phyloP scores from a whole-genome alignment of 2,329 filamentous ascomycete species.

The Sclerotinia sclerotiorum region DNA sequence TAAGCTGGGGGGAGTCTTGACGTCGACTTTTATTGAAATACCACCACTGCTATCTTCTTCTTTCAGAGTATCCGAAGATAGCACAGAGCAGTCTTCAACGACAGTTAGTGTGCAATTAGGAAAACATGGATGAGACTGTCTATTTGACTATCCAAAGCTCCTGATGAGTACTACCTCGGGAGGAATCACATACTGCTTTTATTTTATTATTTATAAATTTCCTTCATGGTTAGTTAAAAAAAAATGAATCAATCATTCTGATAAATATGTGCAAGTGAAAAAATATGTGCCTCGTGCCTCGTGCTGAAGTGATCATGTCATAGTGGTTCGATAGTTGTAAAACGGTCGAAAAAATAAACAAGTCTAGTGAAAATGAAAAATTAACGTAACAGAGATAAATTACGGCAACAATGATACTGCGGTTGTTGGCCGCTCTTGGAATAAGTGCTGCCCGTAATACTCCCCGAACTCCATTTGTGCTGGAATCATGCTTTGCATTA shows the following conservation, averaged over 20 bases:
- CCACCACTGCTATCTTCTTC: no score
- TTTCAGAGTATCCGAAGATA: no score
- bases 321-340: no score
- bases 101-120: neutral
- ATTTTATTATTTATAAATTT: neutral
- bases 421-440: no score
- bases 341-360: no score
- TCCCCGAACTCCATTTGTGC: no score
- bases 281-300: neutral
- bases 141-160: neutral
- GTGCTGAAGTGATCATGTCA: neutral
- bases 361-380: no score
- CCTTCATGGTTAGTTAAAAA: neutral
- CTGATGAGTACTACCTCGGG: neutral
- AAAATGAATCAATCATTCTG: neutral
- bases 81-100: neutral
- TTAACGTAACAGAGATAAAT: no score
- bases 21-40: neutral
- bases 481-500: no score
- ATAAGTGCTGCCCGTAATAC: no score
- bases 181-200: neutral
- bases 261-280: neutral
- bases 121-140: neutral
- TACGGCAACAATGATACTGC: no score
- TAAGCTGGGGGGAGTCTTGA: neutral